Base-by-base conservation (phyloP, 1,284 basidiomycete genomes). In the Calocybe gambosa region DNA sequence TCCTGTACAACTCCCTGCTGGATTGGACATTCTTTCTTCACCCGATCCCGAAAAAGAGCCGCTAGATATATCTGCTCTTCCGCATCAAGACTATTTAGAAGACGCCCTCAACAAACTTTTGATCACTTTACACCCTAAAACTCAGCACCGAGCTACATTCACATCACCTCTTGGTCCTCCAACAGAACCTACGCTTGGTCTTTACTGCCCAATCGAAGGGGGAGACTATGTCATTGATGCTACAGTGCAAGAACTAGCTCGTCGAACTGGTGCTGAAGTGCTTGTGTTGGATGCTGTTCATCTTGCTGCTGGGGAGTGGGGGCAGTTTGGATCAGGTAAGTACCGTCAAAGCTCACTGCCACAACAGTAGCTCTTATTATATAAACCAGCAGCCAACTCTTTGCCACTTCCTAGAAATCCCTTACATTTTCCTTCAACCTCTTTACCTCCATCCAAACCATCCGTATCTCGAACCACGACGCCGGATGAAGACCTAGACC, bases 191-290 rank as follows among this genome's bases (percentile, higher is more conserved):
- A 88, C 85, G 0, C 65, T 93, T 25, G 86, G 82, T 0, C 65
- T 93, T 4, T 90, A 89, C 58, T 89, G 85, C 53, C 91, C 90
- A 2, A 85, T 93, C 47, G 90, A 93, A 67, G 90, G 74, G 44
- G 69, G 68, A 15, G 65, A 70, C 36, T 67, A 85, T 60, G 74
- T 93, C 34, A 73, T 93, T 23, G 82, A 88, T 56, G 77, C 80
- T 26, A 89, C 89, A 1, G 82, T 93, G 13, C 70, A 75, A 38
- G 84, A 89, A 58, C 67, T 93, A 50, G 89, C 89, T 1, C 73
- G 75, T 35, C 73, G 77, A 48, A 80, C 82, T 2, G 77, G 75
- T 23, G 78, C 89, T 13, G 91, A 93, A 53, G 83, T 93, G 4
- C 71, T 93, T 13, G 79, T 90, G 9, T 60, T 94, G 42, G 90